Conservation (phyloP, 768 basidiomycete genomes). For the Plicaturopsis crispa region DNA sequence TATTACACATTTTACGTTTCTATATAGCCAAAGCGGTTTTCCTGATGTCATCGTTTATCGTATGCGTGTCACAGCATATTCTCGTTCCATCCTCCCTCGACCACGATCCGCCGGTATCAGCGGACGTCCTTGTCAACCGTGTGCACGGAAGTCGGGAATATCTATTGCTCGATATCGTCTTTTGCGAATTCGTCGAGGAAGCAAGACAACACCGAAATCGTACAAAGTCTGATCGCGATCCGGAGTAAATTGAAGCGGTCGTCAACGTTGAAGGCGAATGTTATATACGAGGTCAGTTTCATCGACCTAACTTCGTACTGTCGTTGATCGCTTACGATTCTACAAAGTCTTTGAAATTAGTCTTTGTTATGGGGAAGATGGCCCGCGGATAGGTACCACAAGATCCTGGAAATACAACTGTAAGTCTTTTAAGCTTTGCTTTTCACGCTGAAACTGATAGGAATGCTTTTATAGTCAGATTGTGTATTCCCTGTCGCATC, state of each 20-base stretch:
- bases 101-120: background rate
- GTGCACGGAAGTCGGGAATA: background rate
- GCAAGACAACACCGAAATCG: too few species aligned
- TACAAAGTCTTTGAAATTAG: conserved; percentile 24
- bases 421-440: conserved; percentile 20
- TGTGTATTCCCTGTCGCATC: conserved; percentile 62
- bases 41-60: too few species aligned
- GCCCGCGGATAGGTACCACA: conserved; percentile 75
- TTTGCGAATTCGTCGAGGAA: too few species aligned
- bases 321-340: too few species aligned
- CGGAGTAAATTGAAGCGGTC: conserved; percentile 66
- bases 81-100: background rate
- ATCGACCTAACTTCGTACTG: too few species aligned
- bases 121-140: background rate
- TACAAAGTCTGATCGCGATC: conserved; percentile 65
- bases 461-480: too few species aligned
- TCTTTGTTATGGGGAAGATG: conserved; percentile 71
- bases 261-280: conserved; percentile 45
- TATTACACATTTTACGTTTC: too few species aligned
- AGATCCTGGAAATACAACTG: conserved; percentile 61
- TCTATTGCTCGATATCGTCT: background rate
- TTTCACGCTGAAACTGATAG: too few species aligned
- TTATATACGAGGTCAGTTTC: conserved; percentile 66
- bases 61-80: background rate
- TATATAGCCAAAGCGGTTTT: too few species aligned